phyloP scores from a whole-genome alignment of 2,329 filamentous ascomycete genomes.

The Ophiocordyceps camponoti-rufipedis region DNA sequence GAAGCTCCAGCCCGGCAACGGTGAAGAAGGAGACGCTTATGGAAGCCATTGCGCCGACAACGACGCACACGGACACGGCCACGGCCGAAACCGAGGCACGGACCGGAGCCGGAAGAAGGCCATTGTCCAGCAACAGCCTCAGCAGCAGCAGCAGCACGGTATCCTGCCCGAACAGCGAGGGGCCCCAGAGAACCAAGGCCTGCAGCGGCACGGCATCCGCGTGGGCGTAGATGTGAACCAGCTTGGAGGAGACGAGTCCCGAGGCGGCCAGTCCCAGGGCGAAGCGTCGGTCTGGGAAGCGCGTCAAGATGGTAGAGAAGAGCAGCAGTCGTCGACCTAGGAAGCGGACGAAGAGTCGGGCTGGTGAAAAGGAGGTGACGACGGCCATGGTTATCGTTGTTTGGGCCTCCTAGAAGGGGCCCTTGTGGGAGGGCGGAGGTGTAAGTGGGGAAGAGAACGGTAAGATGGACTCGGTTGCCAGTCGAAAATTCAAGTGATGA shows the following conservation, averaged over 20 bases:
- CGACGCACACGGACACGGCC: constrained; percentile 5
- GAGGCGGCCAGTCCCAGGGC: constrained; percentile 10
- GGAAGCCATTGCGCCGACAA: constrained; percentile 8
- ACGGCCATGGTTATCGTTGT: neutral
- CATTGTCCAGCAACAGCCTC: constrained; percentile 9
- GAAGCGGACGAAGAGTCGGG: neutral
- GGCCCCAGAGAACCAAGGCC: constrained; percentile 10
- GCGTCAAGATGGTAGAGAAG: neutral
- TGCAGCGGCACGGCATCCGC: constrained; percentile 8
- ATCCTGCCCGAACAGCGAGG: constrained; percentile 14
- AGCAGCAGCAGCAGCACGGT: constrained; percentile 10
- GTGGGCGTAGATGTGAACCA: constrained; percentile 11
- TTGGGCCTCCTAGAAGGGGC: neutral
- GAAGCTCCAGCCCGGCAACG: constrained; percentile 15
- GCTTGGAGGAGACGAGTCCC: constrained; percentile 10
- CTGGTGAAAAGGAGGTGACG: neutral
- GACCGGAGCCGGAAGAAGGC: constrained; percentile 2
- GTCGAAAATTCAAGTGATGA: too few species aligned
- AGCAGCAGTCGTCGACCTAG: neutral
- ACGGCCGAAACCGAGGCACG: constrained; percentile 5
- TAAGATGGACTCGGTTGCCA: too few species aligned
- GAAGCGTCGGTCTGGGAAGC: constrained; percentile 10
- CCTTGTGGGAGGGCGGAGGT: too few species aligned
- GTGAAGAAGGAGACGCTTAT: constrained; percentile 9
- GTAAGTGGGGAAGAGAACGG: too few species aligned